Evolutionary conservation across 768 basidiomycete genomes (phyloP), one percentile per base, ranked within the genome.

Genomic region (Naganishia vishniacii): DNA sequence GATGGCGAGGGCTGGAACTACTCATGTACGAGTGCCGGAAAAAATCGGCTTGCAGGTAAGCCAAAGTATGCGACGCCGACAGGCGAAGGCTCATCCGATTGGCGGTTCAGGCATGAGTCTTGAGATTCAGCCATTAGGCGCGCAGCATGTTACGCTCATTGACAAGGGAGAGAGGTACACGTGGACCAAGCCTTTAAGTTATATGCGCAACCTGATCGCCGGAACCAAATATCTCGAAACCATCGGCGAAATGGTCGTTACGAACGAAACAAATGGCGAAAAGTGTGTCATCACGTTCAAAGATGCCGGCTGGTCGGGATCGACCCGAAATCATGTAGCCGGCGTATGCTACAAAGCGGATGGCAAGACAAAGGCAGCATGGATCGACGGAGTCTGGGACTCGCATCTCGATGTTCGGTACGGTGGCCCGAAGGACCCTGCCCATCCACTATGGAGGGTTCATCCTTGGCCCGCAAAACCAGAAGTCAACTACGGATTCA

Each of bases 171-270:
- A 49, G 8, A 28, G 47, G 23, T 62, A 49, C 16, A 46, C 28
- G 51, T 65, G 90, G 89, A 86, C 83, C 48, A 88, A 87, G 68
- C 90, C 90, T 1, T 89, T 88, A 0, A 88, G 88, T 2, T 93
- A 91, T 77, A 85, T 91, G 81, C 81, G 90, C 65, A 91, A 91
- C 77, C 79, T 93, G 63, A 86, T 92, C 84, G 86, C 89, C 77
- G 91, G 91, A 11, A 87, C 88, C 26, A 91, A 91, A 72, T 93
- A 92, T 73, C 81, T 93, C 28, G 90, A 91, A 72, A 91, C 91
- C 70, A 83, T 82, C 42, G 90, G 90, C 28, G 83, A 86, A 73
- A 83, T 91, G 84, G 83, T 80, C 12, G 84, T 93, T 47, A 83
- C 84, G 65, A 89, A 89, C 69, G 79, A 76, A 6, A 79, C 79